Evolutionary conservation across 116 monocot genomes (phyloP), one percentile per base, ranked within the genome.

Genomic region (Papilionanthe hybrid): DNA sequence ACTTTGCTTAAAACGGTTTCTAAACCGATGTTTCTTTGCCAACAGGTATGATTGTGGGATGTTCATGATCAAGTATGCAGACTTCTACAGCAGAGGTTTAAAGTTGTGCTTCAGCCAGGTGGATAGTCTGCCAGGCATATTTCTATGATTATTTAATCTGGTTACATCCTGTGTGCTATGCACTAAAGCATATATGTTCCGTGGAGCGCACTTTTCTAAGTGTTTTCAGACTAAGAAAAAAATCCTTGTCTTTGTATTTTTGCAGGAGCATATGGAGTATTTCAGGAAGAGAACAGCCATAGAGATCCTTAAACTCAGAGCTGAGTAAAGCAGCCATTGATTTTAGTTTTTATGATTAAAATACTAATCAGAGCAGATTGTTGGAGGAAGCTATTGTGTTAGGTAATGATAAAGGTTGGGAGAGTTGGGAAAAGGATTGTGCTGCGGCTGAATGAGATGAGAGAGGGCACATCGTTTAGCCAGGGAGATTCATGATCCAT

Each of bases 31-130:
- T 13, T 12, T 63, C 9, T 69, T 12, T 37, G 32, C 32, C 32
- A 75, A 55, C 58, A 83, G 83, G 80, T 84, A 9, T 20, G 84
- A 84, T 28, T 84, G 84, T 32, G 84, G 84, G 15, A 84, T 84
- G 84, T 84, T 84, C 72, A 84, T 84, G 84, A 79, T 84, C 84
- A 84, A 84, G 58, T 84, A 84, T 22, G 55, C n/a, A 30, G 84
- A 84, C 53, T 84, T 80, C 79, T 80, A 80, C 68, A 84, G 84
- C 77, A 75, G 80, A 68, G 84, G 84, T 75, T 77, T 80, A 53
- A 49, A 50, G 29, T 80, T 80, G 20, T 43, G 13, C 3, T 84
- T 84, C 23, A 37, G 56, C 15, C 84, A 84, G 80, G 84, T 83
- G 27, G 57, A 32, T 1, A 48, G 28, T 63, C 1, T 44, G 42